Percentiles rank a stretch among this genome's conserved stretches.
These are phyloP conservation scores for Daldinia eschscholtzii DNA, from an alignment of 2,329 filamentous ascomycete species.

Conservation along the genomic window DNA sequence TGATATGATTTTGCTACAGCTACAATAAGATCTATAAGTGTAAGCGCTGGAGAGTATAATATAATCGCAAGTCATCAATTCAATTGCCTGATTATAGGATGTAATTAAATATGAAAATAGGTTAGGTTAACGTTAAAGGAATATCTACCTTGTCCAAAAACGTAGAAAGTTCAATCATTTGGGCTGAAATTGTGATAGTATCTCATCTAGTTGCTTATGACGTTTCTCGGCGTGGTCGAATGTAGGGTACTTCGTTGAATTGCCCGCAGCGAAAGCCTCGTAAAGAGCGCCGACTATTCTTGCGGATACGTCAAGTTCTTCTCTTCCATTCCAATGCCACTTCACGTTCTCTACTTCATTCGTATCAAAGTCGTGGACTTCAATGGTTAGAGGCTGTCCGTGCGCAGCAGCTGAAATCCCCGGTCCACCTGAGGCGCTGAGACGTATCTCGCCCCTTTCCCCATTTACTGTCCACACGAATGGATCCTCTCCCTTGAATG, in stretches of 20 bases:
- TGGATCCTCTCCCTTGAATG: conserved; percentile 3
- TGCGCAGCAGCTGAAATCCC: conserved; percentile 4
- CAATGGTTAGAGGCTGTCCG: not conserved
- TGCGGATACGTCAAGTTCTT: not conserved
- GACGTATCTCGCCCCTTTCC: conserved; percentile 5
- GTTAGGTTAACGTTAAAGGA: no score
- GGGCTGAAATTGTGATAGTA: not conserved
- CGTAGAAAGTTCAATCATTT: no score
- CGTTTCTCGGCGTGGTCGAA: not conserved
- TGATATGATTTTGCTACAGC: no score
- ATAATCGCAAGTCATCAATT: no score
- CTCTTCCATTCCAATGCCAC: conserved; percentile 1
- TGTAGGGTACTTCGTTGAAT: not conserved
- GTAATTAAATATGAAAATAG: no score
- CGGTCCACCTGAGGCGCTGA: not conserved
- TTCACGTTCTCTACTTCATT: not conserved
- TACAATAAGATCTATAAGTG: no score
- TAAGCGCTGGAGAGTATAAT: no score
- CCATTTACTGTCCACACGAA: conserved; percentile 4
- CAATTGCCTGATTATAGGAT: no score
- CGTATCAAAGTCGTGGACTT: conserved; percentile 1
- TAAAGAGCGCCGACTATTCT: conserved; percentile 2
- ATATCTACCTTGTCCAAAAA: no score
- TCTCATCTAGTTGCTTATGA: not conserved
- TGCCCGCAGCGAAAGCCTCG: not conserved